Evolutionary conservation across 441 rosid species (phyloP).

Genomic region (Adansonia rubrostipa): DNA sequence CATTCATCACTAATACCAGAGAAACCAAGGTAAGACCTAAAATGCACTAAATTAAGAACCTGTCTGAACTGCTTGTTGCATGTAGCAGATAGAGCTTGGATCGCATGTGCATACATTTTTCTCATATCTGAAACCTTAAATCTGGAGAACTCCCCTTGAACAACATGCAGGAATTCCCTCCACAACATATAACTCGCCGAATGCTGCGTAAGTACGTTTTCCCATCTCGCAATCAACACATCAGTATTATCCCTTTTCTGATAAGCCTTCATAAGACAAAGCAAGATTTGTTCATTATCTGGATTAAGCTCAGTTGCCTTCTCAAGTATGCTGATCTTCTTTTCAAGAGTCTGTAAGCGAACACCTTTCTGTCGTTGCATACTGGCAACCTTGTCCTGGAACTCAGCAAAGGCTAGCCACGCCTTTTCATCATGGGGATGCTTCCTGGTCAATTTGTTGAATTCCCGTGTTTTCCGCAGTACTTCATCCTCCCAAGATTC

Average conservation of each 20-base stretch:
- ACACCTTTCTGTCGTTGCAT: conserved; percentile 82
- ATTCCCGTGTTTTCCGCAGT: conserved; percentile 76
- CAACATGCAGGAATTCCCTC: conserved; percentile 78
- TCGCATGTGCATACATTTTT: conserved; percentile 86
- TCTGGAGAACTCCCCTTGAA: conserved; percentile 89
- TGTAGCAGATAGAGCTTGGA: conserved; percentile 81
- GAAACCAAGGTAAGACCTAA: neutral
- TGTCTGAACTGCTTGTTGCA: conserved; percentile 93
- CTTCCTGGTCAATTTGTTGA: conserved; percentile 77
- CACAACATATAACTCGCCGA: conserved; percentile 74
- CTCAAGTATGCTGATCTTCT: conserved; percentile 92
- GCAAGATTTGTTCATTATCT: conserved; percentile 75
- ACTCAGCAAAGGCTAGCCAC: conserved; percentile 84
- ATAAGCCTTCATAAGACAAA: conserved; percentile 83
- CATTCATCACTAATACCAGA: neutral
- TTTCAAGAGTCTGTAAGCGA: conserved; percentile 83
- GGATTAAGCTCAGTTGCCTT: conserved; percentile 89
- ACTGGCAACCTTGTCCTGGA: conserved; percentile 80
- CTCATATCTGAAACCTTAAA: conserved; percentile 92
- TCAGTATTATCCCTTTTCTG: conserved; percentile 78
- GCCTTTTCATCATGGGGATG: conserved; percentile 72
- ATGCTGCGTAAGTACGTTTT: conserved; percentile 70
- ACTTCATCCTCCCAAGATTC: conserved; percentile 97
- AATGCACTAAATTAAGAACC: conserved; percentile 65
- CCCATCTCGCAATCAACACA: conserved; percentile 81